phyloP scores from a whole-genome alignment of 116 monocot genomes.

The Trichopus zeylanicus region DNA sequence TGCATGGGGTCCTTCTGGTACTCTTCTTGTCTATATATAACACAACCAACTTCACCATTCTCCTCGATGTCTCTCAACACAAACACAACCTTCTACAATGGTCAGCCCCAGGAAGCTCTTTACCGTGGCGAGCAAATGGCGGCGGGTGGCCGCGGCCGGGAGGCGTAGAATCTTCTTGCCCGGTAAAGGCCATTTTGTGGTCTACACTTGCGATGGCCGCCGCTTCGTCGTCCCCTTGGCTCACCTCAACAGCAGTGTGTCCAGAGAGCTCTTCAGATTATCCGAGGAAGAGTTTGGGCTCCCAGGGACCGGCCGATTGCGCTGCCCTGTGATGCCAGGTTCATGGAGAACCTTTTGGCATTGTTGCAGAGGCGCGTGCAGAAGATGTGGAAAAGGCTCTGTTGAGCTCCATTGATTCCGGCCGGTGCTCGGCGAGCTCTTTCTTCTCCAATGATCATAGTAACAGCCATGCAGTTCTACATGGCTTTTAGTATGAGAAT shows the following conservation, averaged over 20 bases:
- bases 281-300: slow-evolving; percentile 21
- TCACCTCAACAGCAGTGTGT: slow-evolving; percentile 12
- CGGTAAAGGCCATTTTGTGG: slow-evolving; percentile 13
- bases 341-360: slow-evolving; percentile 5
- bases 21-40: too few relatives aligned
- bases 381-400: neutral
- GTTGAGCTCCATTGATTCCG: neutral
- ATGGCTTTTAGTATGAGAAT: too few relatives aligned
- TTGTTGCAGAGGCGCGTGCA: neutral
- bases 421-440: neutral
- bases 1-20: too few relatives aligned
- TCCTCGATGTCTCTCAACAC: too few relatives aligned
- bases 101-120: too few relatives aligned
- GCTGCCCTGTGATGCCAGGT: slow-evolving; percentile 11
- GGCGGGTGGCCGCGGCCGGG: too few relatives aligned
- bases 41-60: too few relatives aligned
- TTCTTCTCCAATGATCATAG: too few relatives aligned
- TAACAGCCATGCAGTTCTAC: too few relatives aligned
- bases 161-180: too few relatives aligned
- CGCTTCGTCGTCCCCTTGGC: slow-evolving; percentile 17
- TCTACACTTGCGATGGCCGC: slow-evolving; percentile 11
- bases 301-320: slow-evolving; percentile 13
- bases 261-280: slow-evolving; percentile 13
- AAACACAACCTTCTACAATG: too few relatives aligned
- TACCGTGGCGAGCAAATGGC: too few relatives aligned